phyloP scores from a whole-genome alignment of 805 yeast genomes.

The Brettanomyces custersianus region DNA sequence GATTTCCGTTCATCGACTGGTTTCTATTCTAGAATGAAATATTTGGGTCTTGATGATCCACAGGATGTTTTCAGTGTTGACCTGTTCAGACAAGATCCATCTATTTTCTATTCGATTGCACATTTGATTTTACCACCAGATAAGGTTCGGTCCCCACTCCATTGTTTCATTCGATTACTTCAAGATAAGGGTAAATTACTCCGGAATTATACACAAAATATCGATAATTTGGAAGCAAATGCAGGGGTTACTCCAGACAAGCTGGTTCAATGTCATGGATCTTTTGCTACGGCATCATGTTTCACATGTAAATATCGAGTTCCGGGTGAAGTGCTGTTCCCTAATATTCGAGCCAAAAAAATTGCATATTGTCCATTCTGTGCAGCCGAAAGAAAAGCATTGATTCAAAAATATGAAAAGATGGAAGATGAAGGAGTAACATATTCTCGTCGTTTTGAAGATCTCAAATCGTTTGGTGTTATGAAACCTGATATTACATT shows the following conservation, averaged over 20 bases:
- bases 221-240: constrained; percentile 76
- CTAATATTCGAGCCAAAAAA: constrained; percentile 46
- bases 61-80: constrained; percentile 79
- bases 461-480: constrained; percentile 58
- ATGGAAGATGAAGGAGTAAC: constrained; percentile 22
- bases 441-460: constrained; percentile 18
- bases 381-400: constrained; percentile 29
- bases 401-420: constrained; percentile 21
- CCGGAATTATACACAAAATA: constrained; percentile 85
- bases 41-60: constrained; percentile 72
- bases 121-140: constrained; percentile 75
- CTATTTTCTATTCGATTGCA: constrained; percentile 79
- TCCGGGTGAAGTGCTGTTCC: constrained; percentile 57
- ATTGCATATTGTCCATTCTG: constrained; percentile 73
- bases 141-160: constrained; percentile 61
- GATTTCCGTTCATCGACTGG: constrained; percentile 90
- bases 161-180: constrained; percentile 64
- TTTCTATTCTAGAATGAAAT: constrained; percentile 59
- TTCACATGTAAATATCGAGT: constrained; percentile 61
- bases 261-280: constrained; percentile 86
- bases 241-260: constrained; percentile 65
- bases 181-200: constrained; percentile 71
- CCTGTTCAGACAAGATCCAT: constrained; percentile 67
- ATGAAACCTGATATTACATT: constrained; percentile 91
- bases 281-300: constrained; percentile 84